phyloP scores from a whole-genome alignment of 2,329 filamentous ascomycete species.

The Pyrenophora graminea region DNA sequence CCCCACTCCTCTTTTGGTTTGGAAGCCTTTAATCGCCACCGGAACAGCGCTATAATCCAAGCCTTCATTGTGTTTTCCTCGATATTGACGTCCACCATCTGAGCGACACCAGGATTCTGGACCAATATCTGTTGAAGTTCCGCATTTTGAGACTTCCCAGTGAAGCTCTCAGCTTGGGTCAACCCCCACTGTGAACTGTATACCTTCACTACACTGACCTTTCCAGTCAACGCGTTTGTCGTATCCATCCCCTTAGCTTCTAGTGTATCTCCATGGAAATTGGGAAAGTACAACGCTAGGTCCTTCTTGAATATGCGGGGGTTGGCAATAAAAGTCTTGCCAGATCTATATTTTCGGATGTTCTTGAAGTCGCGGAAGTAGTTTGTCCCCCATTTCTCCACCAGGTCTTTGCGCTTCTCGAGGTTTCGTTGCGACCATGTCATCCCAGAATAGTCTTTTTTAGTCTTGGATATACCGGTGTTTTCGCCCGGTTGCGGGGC shows the following conservation, averaged over 20 bases:
- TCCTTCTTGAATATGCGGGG: conserved; percentile 82
- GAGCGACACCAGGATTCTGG: conserved; percentile 60
- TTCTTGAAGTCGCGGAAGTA: conserved; percentile 97
- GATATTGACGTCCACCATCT: conserved; percentile 84
- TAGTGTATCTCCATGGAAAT: conserved; percentile 80
- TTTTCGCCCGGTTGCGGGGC: conserved; percentile 82
- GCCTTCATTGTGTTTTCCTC: conserved; percentile 76
- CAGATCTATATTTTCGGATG: conserved; percentile 72
- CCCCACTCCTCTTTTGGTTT: conserved; percentile 57
- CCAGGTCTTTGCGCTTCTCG: conserved; percentile 72
- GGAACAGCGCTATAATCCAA: conserved; percentile 61
- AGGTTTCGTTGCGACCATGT: conserved; percentile 61
- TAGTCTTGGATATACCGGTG: conserved; percentile 67
- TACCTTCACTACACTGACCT: conserved; percentile 76
- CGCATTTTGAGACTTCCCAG: conserved; percentile 65
- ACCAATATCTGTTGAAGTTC: conserved; percentile 67
- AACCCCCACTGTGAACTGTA: conserved; percentile 88
- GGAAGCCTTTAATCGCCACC: conserved; percentile 54
- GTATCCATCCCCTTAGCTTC: conserved; percentile 63
- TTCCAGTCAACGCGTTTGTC: conserved; percentile 73
- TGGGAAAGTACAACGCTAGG: conserved; percentile 88
- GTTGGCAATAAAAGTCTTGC: conserved; percentile 89
- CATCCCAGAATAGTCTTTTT: conserved; percentile 39
- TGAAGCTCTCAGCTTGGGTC: conserved; percentile 75
- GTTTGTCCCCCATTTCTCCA: conserved; percentile 76